These are phyloP conservation scores for Chrysanthemum makinoi DNA, from an alignment of 129 eudicot species.

Conservation along the genomic window DNA sequence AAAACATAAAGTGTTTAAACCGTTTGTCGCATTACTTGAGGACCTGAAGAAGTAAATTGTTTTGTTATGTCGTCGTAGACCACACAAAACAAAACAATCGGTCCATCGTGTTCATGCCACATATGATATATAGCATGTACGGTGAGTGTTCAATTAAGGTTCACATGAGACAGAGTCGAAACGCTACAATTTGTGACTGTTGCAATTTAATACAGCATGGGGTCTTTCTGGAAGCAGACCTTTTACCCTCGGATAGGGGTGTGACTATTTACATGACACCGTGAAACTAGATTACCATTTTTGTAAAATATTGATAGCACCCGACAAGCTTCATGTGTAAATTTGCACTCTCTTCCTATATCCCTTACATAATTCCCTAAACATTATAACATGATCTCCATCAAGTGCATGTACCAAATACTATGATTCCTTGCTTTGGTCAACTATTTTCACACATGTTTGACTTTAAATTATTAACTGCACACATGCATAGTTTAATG, in stretches of 20 bases:
- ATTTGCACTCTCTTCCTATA: slow-evolving; percentile 5
- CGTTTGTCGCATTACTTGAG: not conserved
- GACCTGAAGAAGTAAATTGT: slow-evolving; percentile 5
- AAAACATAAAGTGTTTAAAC: not conserved
- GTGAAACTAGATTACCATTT: too few species aligned
- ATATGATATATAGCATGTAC: not conserved
- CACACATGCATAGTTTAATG: too few species aligned
- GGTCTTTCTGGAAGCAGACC: too few species aligned
- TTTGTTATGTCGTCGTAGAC: not conserved
- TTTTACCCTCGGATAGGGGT: too few species aligned
- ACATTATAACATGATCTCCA: slow-evolving; percentile 22
- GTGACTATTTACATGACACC: too few species aligned
- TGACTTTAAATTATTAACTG: slow-evolving; percentile 8
- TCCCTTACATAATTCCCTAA: not conserved
- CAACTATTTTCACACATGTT: slow-evolving; percentile 14
- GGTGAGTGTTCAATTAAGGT: not conserved
- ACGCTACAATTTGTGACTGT: not conserved
- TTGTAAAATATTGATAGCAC: too few species aligned
- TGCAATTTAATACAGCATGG: too few species aligned
- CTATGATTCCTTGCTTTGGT: slow-evolving; percentile 20
- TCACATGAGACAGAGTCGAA: not conserved
- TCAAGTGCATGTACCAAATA: slow-evolving; percentile 30
- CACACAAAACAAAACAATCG: slow-evolving; percentile 7
- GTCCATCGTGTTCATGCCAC: not conserved
- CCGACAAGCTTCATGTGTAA: slow-evolving; percentile 27